Evolutionary conservation across 768 basidiomycete species (phyloP).

Genomic region (Cystofilobasidium bisporidii): DNA sequence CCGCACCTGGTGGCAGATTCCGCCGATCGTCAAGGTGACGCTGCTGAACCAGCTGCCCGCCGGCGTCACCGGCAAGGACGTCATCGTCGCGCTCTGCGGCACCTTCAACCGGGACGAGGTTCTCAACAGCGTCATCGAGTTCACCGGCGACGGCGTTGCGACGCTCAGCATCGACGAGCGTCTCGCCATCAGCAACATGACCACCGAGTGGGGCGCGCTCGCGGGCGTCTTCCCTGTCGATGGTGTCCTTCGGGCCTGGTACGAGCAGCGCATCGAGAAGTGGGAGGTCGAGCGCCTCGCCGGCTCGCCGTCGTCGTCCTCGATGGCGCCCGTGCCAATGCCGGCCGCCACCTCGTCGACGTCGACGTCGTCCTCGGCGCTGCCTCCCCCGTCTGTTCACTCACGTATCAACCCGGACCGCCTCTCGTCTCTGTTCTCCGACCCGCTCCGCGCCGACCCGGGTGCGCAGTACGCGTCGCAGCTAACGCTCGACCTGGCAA

Average conservation of each 20-base stretch:
- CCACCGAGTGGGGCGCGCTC: constrained; percentile 98
- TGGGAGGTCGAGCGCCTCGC: constrained; percentile 47
- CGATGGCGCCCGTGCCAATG: constrained; percentile 38
- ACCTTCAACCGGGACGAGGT: constrained; percentile 95
- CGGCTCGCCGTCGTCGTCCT: constrained; percentile 3
- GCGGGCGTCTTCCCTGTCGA: constrained; percentile 93
- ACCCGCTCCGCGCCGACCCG: constrained; percentile 54
- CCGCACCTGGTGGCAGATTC: constrained; percentile 99
- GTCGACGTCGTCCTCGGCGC: constrained; percentile 2
- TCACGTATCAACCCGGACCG: constrained; percentile 72
- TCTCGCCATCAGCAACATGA: constrained; percentile 98
- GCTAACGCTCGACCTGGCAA: constrained; percentile 81
- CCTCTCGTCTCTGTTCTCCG: constrained; percentile 54
- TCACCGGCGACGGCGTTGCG: constrained; percentile 76
- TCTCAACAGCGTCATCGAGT: constrained; percentile 91
- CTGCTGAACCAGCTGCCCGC: constrained; percentile 67
- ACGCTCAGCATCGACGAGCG: constrained; percentile 79
- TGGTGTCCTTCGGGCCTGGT: constrained; percentile 71
- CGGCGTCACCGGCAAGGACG: constrained; percentile 95
- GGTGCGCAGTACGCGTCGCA: constrained; percentile 75
- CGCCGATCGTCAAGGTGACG: constrained; percentile 90
- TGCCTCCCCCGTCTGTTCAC: constrained; percentile 47
- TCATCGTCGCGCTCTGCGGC: constrained; percentile 92
- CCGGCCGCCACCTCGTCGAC: constrained; percentile 50
- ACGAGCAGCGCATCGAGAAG: constrained; percentile 61